phyloP scores from a whole-genome alignment of 768 basidiomycete species.

The Naganishia vaughanmartiniae region DNA sequence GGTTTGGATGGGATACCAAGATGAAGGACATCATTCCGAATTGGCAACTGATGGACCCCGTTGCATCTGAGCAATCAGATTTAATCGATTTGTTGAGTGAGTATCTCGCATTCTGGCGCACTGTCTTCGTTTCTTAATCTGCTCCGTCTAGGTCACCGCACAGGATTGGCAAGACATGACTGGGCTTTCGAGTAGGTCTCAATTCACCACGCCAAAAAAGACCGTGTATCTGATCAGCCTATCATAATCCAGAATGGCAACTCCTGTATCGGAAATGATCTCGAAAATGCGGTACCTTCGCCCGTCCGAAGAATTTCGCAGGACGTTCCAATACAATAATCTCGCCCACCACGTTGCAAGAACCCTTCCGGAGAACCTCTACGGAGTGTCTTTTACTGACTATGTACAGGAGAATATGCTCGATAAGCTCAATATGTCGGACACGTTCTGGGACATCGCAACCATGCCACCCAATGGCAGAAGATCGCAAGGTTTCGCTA shows the following conservation, averaged over 20 bases:
- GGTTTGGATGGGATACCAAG: slow-evolving; percentile 39
- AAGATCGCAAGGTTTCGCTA: slow-evolving; percentile 32
- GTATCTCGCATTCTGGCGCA: slow-evolving; percentile 12
- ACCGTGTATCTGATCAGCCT: too few species aligned
- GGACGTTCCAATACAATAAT: slow-evolving; percentile 47
- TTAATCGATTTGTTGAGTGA: slow-evolving; percentile 42
- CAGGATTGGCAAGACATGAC: slow-evolving; percentile 45
- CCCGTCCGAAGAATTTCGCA: slow-evolving; percentile 41
- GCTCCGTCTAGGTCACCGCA: slow-evolving; percentile 44
- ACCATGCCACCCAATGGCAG: slow-evolving; percentile 33
- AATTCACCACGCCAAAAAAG: too few species aligned
- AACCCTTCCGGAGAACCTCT: slow-evolving; percentile 35
- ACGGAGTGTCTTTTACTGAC: slow-evolving; percentile 30
- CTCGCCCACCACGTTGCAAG: slow-evolving; percentile 36
- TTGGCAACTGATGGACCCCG: slow-evolving; percentile 40
- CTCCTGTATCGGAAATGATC: background rate
- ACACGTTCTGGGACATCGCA: slow-evolving; percentile 34
- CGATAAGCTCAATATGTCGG: slow-evolving; percentile 40
- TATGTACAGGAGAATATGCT: slow-evolving; percentile 41
- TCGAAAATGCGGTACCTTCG: slow-evolving; percentile 31
- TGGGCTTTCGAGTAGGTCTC: slow-evolving; percentile 29
- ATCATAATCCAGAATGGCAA: background rate
- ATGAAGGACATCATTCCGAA: slow-evolving; percentile 43
- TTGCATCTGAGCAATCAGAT: slow-evolving; percentile 37
- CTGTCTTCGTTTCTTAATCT: background rate